Base-by-base conservation (phyloP, 192 early-diverging fungal genomes). In the Gigaspora rosea region DNA sequence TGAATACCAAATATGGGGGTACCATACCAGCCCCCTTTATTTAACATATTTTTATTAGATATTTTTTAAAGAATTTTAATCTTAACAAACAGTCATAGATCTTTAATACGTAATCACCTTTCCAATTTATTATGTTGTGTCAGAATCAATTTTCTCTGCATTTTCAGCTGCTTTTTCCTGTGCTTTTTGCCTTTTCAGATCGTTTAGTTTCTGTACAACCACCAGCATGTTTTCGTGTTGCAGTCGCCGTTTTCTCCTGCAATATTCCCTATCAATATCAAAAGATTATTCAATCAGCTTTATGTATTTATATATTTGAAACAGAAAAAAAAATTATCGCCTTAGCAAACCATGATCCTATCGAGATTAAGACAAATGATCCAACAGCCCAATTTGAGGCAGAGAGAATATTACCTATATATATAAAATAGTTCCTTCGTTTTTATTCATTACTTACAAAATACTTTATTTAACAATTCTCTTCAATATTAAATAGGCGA, bases 341-440 rank as follows among this genome's bases (percentile, higher is more conserved):
- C 22, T 16, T 16, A 18, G 27, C 36, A 75, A 64, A 76, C 75
- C 75, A 76, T 76, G 64, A 41, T 51, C 75, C 71, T 7, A 76
- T 71, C 22, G 81, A 64, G 2, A 84, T 80, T n/a, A 65, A 72
- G 54, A 77, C 74, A 57, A 84, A 86, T 7, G 81, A 62, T 20
- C 74, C 85, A 16, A 86, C 78, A 33, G 85, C 83, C 82, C 80
- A 84, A 50, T 86, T 84, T 27, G 83, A 75, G 41, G 83, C 75
- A 4, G 83, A 78, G 4, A 62, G 52, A 12, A 85, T 54, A 41
- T 57, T 78, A 13, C 81, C 82, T 84, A 59, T 35, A 75, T 59
- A 22, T 63, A 32, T n/a, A 59, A 27, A 47, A 78, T 32, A 56
- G 48, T 27, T 18, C 49, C 10, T n/a, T 41, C n/a, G 18, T 78